Evolutionary conservation across 257 asterid genomes (phyloP), one percentile per base, ranked within the genome.

Genomic region (Verbena officinalis): DNA sequence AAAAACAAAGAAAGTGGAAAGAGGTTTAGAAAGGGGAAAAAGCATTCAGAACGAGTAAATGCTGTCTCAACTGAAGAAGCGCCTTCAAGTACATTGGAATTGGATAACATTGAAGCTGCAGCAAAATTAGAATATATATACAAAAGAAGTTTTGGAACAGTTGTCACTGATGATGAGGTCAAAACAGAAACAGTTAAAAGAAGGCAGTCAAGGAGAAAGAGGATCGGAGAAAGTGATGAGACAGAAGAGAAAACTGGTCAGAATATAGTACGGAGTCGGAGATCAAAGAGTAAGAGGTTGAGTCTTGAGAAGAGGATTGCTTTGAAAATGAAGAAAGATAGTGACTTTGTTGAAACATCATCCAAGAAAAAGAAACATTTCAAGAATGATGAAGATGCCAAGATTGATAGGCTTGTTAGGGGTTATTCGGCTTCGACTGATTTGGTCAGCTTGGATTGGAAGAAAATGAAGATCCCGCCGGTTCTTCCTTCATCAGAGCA

Each of bases 41-140:
- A 77, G 61, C 75, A 65, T 39, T 45, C 80, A 0, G 85, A 87
- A 61, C 75, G 85, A 67, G 79, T 85, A 16, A 73, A 78, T 42
- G 97, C 82, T 21, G 83, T 82, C n/a, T 17, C 84, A 19, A 64
- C 57, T 0, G 85, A 76, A 38, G 90, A 77, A 74, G 81, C 83
- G 2, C 52, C 83, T 63, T 78, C 82, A 22, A 84, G 81, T 67
- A 65, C 81, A 31, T 36, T 73, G 55, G 96, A 82, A 5, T 55
- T 91, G 67, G 97, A 91, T 72, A 88, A 86, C 66, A 86, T 81
- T 60, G 97, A 84, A 73, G 96, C 93, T 62, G 97, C 95, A 31
- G 88, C 88, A 5, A 82, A 82, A 62, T 84, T 91, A 23, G 97
- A 91, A 74, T 65, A 79, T 62, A 70, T 91, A 11, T 91, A 67